A percentile compares a stretch with the other conserved stretches of the same genome.
These are phyloP conservation scores for Talaromyces ruber DNA, from an alignment of 495 filamentous ascomycete genomes.

Conservation along the genomic window DNA sequence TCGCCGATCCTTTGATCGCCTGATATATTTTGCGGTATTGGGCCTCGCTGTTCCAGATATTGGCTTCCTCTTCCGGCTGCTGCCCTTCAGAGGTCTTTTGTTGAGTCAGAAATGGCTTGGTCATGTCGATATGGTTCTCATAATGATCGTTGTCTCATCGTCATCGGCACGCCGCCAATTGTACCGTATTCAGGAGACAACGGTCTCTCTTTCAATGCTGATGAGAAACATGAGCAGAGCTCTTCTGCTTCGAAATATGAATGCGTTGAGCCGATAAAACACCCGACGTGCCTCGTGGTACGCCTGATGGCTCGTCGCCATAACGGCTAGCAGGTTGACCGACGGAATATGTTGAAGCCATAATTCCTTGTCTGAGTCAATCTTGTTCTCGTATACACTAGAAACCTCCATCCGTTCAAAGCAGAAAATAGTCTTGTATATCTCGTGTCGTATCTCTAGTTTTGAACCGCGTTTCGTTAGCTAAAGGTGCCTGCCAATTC, in stretches of 20 bases:
- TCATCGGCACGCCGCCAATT: not conserved
- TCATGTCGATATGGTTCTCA: not conserved
- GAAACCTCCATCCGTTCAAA: not conserved
- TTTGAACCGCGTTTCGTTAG: not conserved
- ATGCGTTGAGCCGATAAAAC: not conserved
- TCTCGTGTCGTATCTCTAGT: not conserved
- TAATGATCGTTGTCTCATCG: not conserved
- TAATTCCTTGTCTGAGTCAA: not conserved
- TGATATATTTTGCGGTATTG: not conserved
- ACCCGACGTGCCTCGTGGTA: constrained; percentile 3
- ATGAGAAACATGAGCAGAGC: not conserved
- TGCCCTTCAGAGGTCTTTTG: not conserved
- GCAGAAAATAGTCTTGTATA: not conserved
- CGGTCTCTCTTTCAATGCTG: not conserved
- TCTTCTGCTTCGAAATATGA: not conserved
- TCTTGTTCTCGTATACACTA: not conserved
- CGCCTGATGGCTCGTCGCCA: not conserved
- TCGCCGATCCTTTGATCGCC: too few species aligned
- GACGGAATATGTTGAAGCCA: constrained; percentile 3
- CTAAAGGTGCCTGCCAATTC: not conserved
- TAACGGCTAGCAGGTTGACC: not conserved
- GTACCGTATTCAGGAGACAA: not conserved
- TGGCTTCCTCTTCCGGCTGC: not conserved
- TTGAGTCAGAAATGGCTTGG: not conserved
- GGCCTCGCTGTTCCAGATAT: not conserved